Conservation (phyloP, 2,329 filamentous ascomycete genomes). For the Colletotrichum ledebouriae region DNA sequence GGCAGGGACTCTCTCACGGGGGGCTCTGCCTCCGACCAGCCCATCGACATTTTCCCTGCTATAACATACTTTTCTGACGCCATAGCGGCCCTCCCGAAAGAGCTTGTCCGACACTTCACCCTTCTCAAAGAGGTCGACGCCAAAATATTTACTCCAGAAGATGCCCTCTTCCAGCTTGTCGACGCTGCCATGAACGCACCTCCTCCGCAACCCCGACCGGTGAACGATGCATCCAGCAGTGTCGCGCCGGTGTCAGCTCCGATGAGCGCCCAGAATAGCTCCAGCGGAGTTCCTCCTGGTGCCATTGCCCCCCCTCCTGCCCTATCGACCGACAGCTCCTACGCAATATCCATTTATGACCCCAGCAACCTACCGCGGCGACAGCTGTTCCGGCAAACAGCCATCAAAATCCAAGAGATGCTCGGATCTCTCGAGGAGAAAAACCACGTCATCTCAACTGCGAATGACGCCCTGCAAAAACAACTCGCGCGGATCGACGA, state of each 20-base stretch:
- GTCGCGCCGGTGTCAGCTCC: slow-evolving; percentile 59
- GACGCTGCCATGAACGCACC: slow-evolving; percentile 70
- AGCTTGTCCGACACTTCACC: slow-evolving; percentile 95
- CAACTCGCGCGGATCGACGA: slow-evolving; percentile 88
- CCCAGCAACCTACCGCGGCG: slow-evolving; percentile 74
- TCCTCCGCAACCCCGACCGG: slow-evolving; percentile 59
- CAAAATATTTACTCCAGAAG: slow-evolving; percentile 91
- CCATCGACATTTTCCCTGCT: slow-evolving; percentile 76
- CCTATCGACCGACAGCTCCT: slow-evolving; percentile 59
- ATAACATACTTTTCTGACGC: slow-evolving; percentile 88
- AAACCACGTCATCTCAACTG: slow-evolving; percentile 94
- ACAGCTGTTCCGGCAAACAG: slow-evolving; percentile 82
- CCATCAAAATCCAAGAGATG: slow-evolving; percentile 84
- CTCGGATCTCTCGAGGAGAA: slow-evolving; percentile 95
- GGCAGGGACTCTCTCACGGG: slow-evolving; percentile 61
- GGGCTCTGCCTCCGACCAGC: slow-evolving; percentile 64
- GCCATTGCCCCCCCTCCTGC: slow-evolving; percentile 52
- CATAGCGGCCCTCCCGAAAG: slow-evolving; percentile 91
- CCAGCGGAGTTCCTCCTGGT: slow-evolving; percentile 54
- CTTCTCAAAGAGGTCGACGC: slow-evolving; percentile 97
- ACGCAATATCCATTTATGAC: slow-evolving; percentile 62
- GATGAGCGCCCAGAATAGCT: slow-evolving; percentile 65
- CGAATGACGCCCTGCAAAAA: slow-evolving; percentile 88
- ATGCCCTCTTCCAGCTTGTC: slow-evolving; percentile 82
- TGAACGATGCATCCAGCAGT: slow-evolving; percentile 60